Evolutionary conservation across 2,329 filamentous ascomycete species (phyloP).

Genomic region (Reticulascus tulasneorum): DNA sequence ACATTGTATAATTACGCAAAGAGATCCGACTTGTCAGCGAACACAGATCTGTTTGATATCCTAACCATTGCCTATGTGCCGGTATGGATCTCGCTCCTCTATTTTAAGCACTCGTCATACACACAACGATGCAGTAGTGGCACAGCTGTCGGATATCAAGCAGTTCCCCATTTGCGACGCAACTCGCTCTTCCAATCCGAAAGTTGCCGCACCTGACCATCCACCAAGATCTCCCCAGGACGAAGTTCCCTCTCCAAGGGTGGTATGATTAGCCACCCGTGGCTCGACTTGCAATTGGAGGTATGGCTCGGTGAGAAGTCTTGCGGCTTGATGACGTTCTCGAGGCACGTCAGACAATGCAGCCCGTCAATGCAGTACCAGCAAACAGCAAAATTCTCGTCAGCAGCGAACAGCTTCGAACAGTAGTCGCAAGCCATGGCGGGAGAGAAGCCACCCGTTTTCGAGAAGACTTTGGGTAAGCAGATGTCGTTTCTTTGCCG

Average conservation of each 20-base stretch:
- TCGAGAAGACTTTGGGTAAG: constrained; percentile 18
- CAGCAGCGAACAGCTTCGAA: constrained; percentile 26
- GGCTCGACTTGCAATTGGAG: constrained; percentile 23
- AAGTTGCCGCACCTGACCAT: constrained; percentile 27
- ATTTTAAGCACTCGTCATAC: no score
- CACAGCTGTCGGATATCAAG: no score
- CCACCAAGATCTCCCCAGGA: constrained; percentile 34
- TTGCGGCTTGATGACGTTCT: constrained; percentile 22
- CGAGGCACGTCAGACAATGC: constrained; percentile 31
- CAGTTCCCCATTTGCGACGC: constrained; percentile 19
- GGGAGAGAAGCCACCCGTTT: constrained; percentile 3
- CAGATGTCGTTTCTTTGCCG: constrained; percentile 13
- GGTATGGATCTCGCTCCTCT: no score
- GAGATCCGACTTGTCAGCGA: no score
- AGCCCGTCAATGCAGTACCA: constrained; percentile 32
- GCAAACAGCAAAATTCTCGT: constrained; percentile 31
- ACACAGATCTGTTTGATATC: no score
- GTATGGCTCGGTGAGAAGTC: constrained; percentile 23
- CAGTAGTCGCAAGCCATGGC: constrained; percentile 31
- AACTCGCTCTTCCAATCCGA: constrained; percentile 31
- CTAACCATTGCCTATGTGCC: no score
- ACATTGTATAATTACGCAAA: no score
- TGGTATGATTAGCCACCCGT: constrained; percentile 35
- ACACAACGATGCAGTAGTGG: no score
- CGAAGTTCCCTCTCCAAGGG: constrained; percentile 29